These are phyloP conservation scores for Ceratobasidium sp. DNA, from an alignment of 1,284 basidiomycete species.

Conservation along the genomic window DNA sequence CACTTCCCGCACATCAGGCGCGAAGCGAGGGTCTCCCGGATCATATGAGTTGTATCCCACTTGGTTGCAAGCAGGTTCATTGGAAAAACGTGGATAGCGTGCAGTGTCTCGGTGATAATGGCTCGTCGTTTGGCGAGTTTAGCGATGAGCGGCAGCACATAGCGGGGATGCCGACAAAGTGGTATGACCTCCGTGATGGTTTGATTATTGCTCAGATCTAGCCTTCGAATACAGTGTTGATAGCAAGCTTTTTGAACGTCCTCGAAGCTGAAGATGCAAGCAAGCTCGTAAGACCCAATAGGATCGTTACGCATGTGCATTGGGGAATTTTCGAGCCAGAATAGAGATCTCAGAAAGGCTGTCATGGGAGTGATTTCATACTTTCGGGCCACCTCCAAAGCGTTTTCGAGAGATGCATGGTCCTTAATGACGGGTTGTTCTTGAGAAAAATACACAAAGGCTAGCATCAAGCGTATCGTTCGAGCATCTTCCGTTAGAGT, in stretches of 20 bases:
- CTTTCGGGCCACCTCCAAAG: conserved; percentile 27
- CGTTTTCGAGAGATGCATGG: background rate
- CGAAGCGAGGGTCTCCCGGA: background rate
- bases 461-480: conserved; percentile 31
- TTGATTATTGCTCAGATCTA: background rate
- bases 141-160: conserved; percentile 17
- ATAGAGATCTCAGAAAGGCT: background rate
- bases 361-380: conserved; percentile 30
- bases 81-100: conserved; percentile 1
- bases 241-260: conserved; percentile 29
- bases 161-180: conserved; percentile 6
- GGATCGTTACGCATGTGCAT: conserved; percentile 29
- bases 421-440: conserved; percentile 12
- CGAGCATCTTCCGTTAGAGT: conserved; percentile 21
- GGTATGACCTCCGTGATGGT: conserved; percentile 6
- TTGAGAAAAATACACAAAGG: conserved; percentile 4
- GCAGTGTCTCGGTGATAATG: conserved; percentile 10
- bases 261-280: conserved; percentile 4
- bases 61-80: conserved; percentile 11
- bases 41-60: conserved; percentile 31
- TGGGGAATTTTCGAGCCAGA: conserved; percentile 27
- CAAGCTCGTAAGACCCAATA: conserved; percentile 21
- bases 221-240: conserved; percentile 18
- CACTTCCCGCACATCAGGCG: conserved; percentile 19
- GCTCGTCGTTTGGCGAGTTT: conserved; percentile 16